Base-by-base conservation (phyloP, 2,329 filamentous ascomycete genomes). In the Tolypocladium cylindrosporum region DNA sequence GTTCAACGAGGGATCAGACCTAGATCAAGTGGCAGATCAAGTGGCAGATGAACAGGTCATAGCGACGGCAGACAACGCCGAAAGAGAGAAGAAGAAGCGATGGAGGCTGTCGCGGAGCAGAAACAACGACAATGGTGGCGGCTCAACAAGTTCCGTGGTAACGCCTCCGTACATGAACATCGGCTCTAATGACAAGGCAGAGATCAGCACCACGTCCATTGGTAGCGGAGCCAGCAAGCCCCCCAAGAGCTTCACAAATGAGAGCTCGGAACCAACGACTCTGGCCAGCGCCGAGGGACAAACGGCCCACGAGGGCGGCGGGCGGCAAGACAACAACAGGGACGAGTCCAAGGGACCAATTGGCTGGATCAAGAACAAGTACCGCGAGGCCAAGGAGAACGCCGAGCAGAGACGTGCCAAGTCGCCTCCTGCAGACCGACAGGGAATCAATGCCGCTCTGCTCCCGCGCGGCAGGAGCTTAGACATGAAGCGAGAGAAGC, bases 1-100 rank as follows among this genome's bases (percentile, higher is more conserved):
- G 0, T 84, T 85, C 62, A 94, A 93, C 31, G 91, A 95, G 63
- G 84, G 87, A 27, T 96, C 91, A 0, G 91, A 96, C 67, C 69
- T 86, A 31, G 27, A 31, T 31, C 27, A 31, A 31, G 27, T 31
- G 27, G 27, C 27, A 37, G 91, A 96, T 61, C 85, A 88, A 60
- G 71, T 80, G 11, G 53, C 65, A 9, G 89, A 91, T 36, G 88
- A 91, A 39, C 64, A 72, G 0, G 65, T 68, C 8, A 65, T 71
- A 7, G 58, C 64, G 34, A 64, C 64, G n/a, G 56, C 70, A 41
- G 79, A 79, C 4, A 70, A 72, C 50, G 77, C 83, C 16, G 85
- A 88, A 56, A 86, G 82, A 64, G 85, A 89, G 56, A 89, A 86
- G 71, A 88, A 87, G 66, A 84, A 81, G 59, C 84, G 88, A 36